phyloP scores from a whole-genome alignment of 2,329 filamentous ascomycete genomes.

The Nothopassalora personata region DNA sequence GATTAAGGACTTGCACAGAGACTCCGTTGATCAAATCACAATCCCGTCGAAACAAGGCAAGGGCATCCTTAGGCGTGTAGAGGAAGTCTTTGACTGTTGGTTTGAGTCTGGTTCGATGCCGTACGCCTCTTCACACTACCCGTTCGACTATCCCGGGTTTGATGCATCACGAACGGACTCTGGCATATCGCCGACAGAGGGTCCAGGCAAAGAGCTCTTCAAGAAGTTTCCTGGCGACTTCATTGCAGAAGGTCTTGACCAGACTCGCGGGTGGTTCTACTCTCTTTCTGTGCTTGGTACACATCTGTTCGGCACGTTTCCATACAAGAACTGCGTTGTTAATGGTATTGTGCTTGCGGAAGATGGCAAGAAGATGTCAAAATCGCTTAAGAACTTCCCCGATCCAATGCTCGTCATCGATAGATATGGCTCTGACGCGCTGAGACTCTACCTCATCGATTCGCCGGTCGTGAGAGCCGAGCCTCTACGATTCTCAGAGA shows the following conservation, averaged over 20 bases:
- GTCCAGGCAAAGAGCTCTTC: constrained; percentile 55
- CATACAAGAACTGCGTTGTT: constrained; percentile 94
- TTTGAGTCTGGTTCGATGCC: constrained; percentile 96
- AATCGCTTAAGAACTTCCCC: constrained; percentile 92
- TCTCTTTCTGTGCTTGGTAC: constrained; percentile 83
- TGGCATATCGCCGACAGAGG: constrained; percentile 24
- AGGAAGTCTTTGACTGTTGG: constrained; percentile 95
- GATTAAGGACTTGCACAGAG: constrained; percentile 79
- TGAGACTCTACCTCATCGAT: constrained; percentile 94
- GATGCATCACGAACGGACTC: constrained; percentile 28
- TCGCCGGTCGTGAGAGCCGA: constrained; percentile 91
- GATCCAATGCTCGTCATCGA: constrained; percentile 78
- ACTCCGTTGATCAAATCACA: constrained; percentile 89
- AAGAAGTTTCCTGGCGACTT: constrained; percentile 85
- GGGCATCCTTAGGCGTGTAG: constrained; percentile 70
- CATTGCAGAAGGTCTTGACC: constrained; percentile 87
- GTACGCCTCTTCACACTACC: constrained; percentile 84
- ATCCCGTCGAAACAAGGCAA: constrained; percentile 88
- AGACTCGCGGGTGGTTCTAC: constrained; percentile 97
- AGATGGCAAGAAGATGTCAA: constrained; percentile 98
- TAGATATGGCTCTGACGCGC: constrained; percentile 84
- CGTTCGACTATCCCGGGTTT: constrained; percentile 75
- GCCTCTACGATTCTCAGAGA: constrained; percentile 83
- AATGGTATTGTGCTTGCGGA: constrained; percentile 92
- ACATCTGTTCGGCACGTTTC: constrained; percentile 75